Evolutionary conservation across 176 grass and related monocot genomes (phyloP).

Genomic region (Eleusine coracana): DNA sequence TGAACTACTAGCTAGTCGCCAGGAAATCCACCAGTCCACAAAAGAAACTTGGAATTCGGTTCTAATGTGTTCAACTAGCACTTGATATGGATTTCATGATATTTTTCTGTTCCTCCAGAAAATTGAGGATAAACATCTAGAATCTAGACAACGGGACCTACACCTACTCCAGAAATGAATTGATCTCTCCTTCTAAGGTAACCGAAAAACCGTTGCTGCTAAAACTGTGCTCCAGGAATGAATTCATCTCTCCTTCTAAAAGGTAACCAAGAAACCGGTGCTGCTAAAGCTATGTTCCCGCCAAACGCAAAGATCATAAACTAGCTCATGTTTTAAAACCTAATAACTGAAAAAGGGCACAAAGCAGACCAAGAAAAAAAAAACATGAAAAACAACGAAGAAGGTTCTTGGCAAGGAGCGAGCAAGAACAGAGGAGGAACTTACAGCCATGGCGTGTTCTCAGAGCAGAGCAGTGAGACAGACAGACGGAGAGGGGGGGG

Average conservation of each 20-base stretch:
- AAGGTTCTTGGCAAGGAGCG: background rate
- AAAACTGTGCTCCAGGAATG: background rate
- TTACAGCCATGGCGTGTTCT: slow-evolving; percentile 50
- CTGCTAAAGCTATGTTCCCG: background rate
- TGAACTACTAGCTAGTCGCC: too few relatives aligned
- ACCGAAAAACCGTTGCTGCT: too few relatives aligned
- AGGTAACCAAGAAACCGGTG: background rate
- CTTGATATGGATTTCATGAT: background rate
- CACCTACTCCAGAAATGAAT: background rate
- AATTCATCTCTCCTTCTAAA: background rate
- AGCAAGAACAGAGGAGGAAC: background rate
- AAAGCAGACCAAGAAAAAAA: background rate
- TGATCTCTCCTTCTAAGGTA: background rate
- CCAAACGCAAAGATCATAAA: background rate
- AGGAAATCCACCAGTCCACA: background rate
- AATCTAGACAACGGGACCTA: background rate
- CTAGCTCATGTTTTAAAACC: background rate
- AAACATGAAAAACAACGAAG: background rate
- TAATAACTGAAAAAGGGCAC: too few relatives aligned
- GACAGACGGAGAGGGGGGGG: background rate
- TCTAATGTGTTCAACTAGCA: background rate
- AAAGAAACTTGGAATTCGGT: background rate
- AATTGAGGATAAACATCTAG: background rate
- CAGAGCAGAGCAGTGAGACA: background rate
- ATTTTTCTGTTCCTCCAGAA: background rate